Evolutionary conservation across 768 basidiomycete genomes (phyloP), one percentile per base, ranked within the genome.

Genomic region (Boletus bicolor): DNA sequence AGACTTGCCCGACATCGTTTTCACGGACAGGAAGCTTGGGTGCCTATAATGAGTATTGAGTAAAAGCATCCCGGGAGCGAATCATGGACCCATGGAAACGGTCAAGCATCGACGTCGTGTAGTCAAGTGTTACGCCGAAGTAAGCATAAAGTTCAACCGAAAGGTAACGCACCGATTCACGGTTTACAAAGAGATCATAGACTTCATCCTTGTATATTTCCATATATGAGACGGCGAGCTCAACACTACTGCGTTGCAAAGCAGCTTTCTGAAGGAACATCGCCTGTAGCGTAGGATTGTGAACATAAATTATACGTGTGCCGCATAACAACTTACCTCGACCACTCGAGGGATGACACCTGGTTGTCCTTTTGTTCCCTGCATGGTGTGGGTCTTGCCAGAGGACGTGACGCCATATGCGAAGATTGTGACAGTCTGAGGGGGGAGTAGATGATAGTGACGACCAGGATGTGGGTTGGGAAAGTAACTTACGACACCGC

Each of bases 321-420:
- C n/a, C 48, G 15, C 37, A 36, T 39, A n/a, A 47, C 28, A 38
- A 64, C 81, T 45, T 57, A 86, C 91, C 67, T 82, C 72, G n/a
- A 94, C 84, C 7, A 85, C 84, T 28, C 90, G 80, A 24, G 91
- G 91, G 60, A 94, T 94, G 52, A 95, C 86, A 1, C 93, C 93
- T n/a, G 89, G 89, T 34, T 89, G 79, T 1, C 76, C 46, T 37
- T 72, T 78, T 7, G 79, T 84, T 37, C 93, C 93, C 73, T 94
- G 92, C 90, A 96, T 95, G 0, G 93, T 96, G 69, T 93, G 84
- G 0, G 92, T 95, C 76, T 93, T 94, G 17, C 92, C 93, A 6
- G 89, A 91, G 2, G 90, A 92, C 10, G 91, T 94, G 12, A 93
- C 91, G 7, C 93, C 93, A 71, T 94, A 94, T 1, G 91, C 89